phyloP scores from a whole-genome alignment of 2,329 filamentous ascomycete genomes.

The Lasiodiplodia hormozganensis region DNA sequence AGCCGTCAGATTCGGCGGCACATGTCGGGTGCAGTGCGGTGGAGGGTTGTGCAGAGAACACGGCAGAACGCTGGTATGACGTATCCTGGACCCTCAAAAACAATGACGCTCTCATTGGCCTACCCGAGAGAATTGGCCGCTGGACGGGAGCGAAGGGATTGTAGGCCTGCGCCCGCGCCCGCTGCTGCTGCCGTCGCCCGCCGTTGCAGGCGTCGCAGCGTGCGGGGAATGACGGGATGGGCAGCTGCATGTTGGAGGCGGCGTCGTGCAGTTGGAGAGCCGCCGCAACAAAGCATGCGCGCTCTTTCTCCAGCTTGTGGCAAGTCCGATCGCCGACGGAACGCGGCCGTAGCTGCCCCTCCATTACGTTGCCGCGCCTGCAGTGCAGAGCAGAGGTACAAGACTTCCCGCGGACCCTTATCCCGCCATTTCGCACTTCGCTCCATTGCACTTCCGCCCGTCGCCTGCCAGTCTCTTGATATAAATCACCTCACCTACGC shows the following conservation, averaged over 20 bases:
- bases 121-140: neutral
- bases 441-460: neutral
- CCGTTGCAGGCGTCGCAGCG: neutral
- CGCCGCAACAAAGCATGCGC: conserved; percentile 21
- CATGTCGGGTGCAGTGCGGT: neutral
- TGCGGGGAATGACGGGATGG: conserved; percentile 9
- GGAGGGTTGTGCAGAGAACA: neutral
- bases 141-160: conserved; percentile 19
- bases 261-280: neutral
- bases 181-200: neutral
- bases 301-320: conserved; percentile 11
- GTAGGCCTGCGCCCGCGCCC: neutral
- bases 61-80: conserved; percentile 9
- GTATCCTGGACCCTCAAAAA: conserved; percentile 23
- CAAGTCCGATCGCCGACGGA: conserved; percentile 17
- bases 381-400: conserved; percentile 11
- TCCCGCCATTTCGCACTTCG: conserved; percentile 6
- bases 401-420: conserved; percentile 3
- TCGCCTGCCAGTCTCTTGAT: conserved; percentile 1
- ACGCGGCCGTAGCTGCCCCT: conserved; percentile 25
- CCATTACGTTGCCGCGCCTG: conserved; percentile 27
- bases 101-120: conserved; percentile 20
- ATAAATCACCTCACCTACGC: conserved; percentile 3
- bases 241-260: conserved; percentile 12
- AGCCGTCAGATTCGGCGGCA: conserved; percentile 3